Conservation (phyloP, 345 rosid species). For the Eucalyptus erythrocorys region DNA sequence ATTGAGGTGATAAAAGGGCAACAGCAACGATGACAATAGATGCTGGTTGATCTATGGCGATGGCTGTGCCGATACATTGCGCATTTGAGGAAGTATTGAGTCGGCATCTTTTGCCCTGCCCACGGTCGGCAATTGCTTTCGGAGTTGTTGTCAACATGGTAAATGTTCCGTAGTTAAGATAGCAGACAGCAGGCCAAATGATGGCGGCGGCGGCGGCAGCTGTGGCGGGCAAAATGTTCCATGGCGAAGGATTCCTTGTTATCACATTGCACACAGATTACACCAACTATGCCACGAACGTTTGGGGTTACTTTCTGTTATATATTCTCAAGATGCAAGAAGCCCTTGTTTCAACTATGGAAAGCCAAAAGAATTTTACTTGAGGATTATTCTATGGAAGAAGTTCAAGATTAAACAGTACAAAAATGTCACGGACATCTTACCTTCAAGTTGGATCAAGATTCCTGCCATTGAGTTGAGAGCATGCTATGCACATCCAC, state of each 20-base stretch:
- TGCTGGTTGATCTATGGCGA: neutral
- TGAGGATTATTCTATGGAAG: neutral
- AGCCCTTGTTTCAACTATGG: neutral
- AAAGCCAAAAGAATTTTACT: neutral
- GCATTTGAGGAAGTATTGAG: neutral
- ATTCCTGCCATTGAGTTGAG: slow-evolving; percentile 58
- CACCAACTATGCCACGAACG: neutral
- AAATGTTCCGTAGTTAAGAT: neutral
- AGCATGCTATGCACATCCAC: slow-evolving; percentile 25
- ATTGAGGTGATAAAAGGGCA: neutral
- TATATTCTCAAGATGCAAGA: neutral
- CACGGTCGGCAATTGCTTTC: neutral
- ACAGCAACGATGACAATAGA: neutral
- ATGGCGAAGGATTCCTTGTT: neutral
- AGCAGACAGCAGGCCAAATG: neutral
- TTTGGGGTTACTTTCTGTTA: neutral
- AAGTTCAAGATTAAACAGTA: neutral
- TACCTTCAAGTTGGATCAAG: neutral
- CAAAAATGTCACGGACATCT: neutral
- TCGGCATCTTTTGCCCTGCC: neutral
- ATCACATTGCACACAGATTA: neutral
- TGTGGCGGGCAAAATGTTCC: neutral
- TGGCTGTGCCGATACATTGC: neutral
- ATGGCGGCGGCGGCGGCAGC: accelerated
- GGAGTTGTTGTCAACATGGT: neutral